These are phyloP conservation scores for Paecilomyces variotii DNA, from an alignment of 2,329 filamentous ascomycete species.

Conservation along the genomic window DNA sequence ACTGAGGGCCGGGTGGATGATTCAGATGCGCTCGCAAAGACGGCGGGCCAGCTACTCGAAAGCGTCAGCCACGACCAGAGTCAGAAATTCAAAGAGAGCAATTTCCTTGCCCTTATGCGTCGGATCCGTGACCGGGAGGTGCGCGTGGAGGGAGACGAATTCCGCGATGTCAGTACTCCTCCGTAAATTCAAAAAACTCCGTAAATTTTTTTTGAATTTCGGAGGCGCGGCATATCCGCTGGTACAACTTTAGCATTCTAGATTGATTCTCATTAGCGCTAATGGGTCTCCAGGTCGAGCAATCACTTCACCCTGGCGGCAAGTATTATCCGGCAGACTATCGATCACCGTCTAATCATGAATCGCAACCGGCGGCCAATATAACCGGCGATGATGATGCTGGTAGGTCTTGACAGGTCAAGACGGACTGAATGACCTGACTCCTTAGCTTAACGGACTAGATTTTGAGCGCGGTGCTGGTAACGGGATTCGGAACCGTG, in stretches of 20 bases:
- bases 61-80: slow-evolving; percentile 61
- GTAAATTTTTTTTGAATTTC: slow-evolving; percentile 17
- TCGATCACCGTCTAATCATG: slow-evolving; percentile 8
- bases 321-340: slow-evolving; percentile 34
- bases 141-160: slow-evolving; percentile 59
- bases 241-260: slow-evolving; percentile 27
- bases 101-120: slow-evolving; percentile 70
- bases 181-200: slow-evolving; percentile 19
- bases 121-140: slow-evolving; percentile 65
- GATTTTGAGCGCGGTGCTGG: not conserved
- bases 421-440: slow-evolving; percentile 3
- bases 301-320: slow-evolving; percentile 42
- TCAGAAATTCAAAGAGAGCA: slow-evolving; percentile 69
- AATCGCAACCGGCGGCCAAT: slow-evolving; percentile 1
- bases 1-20: slow-evolving; percentile 34
- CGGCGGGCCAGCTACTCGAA: slow-evolving; percentile 62
- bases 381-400: slow-evolving; percentile 8
- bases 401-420: slow-evolving; percentile 17
- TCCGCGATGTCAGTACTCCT: slow-evolving; percentile 40
- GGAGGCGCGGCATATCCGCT: slow-evolving; percentile 26
- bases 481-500: not conserved
- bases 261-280: slow-evolving; percentile 24
- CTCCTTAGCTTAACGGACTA: not conserved
- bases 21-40: slow-evolving; percentile 62
- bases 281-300: slow-evolving; percentile 27